Base-by-base conservation (phyloP, 2,329 filamentous ascomycete species). In the Macrophomina pseudophaseolina region DNA sequence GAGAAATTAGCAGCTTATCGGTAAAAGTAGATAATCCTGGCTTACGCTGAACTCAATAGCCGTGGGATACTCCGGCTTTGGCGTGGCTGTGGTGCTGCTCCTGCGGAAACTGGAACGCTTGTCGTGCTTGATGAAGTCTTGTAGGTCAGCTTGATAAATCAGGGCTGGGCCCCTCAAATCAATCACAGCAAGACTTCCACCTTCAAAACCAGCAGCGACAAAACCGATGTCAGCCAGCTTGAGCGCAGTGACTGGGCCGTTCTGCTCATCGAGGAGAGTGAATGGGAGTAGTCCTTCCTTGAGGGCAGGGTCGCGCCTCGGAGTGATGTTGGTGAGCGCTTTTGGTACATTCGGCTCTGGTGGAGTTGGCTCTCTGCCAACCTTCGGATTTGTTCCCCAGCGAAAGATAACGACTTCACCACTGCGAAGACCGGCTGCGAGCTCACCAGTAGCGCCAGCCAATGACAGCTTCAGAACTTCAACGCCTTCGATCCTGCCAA, bases 171-270 rank as follows among this genome's bases (percentile, higher is more conserved):
- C 94, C 67, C 95, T 89, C 68, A 99, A 83, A 76, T 99, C 95
- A 62, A 98, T 87, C 44, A 99, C 86, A 8, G 87, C 90, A 44
- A 99, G 79, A 69, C 88, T 88, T 2, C 95, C 95, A 46, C 88
- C 87, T 76, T 97, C 91, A 9, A 93, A 97, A 0, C 93, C 95
- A 35, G 91, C 89, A 11, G 90, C 94, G 11, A 97, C 87, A 74
- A 99, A 99, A 0, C 95, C 95, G 12, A 98, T 89, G 76, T 97
- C 92, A n/a, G 93, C 95, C 66, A 95, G 88, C 67, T 92, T 90
- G 44, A 96, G 75, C 1, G 90, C 91, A 28, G 88, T 94, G 38
- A 97, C 88, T 1, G 91, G 84, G 0, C 94, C 95, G 73, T 93
- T 89, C 75, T 91, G 87, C 85, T 94, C 91, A 75, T 96, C 88